A percentile compares a stretch with the other conserved stretches of the same genome.
Evolutionary conservation across 805 yeast species (phyloP).

Genomic region (Kuraishia cidri): DNA sequence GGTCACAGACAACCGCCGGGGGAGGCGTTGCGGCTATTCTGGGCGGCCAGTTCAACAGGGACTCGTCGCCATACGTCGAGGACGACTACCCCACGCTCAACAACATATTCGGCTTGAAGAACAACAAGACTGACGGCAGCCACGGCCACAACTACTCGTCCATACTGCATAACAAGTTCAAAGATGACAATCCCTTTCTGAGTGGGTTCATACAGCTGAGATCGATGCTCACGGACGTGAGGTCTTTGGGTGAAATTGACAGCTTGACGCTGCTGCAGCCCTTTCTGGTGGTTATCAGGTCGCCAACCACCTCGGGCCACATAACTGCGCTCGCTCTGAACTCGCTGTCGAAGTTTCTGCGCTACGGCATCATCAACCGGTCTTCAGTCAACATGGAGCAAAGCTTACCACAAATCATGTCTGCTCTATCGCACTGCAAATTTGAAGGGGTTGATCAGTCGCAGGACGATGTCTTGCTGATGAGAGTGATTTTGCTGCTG

Average conservation of each 20-base stretch:
- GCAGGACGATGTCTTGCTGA: conserved; percentile 83
- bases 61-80: conserved; percentile 15
- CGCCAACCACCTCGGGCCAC: conserved; percentile 78
- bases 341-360: conserved; percentile 66
- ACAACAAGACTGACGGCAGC: conserved; percentile 14
- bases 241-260: conserved; percentile 48
- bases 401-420: conserved; percentile 56
- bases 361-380: conserved; percentile 54
- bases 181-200: conserved; percentile 47
- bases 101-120: conserved; percentile 11
- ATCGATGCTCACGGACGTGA: conserved; percentile 52
- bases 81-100: conserved; percentile 17
- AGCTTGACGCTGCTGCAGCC: conserved; percentile 77
- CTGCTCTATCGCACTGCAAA: conserved; percentile 84
- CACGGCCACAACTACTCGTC: conserved; percentile 1
- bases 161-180: conserved; percentile 6
- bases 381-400: conserved; percentile 45
- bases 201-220: conserved; percentile 76
- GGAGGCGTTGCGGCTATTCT: conserved; percentile 81
- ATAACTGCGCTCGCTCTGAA: conserved; percentile 77
- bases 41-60: conserved; percentile 38
- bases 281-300: conserved; percentile 72
- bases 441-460: conserved; percentile 93
- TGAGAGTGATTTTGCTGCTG: conserved; percentile 71
- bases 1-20: conserved; percentile 33